Base-by-base conservation (phyloP, 164 flowering plant species). In the Santalum album region DNA sequence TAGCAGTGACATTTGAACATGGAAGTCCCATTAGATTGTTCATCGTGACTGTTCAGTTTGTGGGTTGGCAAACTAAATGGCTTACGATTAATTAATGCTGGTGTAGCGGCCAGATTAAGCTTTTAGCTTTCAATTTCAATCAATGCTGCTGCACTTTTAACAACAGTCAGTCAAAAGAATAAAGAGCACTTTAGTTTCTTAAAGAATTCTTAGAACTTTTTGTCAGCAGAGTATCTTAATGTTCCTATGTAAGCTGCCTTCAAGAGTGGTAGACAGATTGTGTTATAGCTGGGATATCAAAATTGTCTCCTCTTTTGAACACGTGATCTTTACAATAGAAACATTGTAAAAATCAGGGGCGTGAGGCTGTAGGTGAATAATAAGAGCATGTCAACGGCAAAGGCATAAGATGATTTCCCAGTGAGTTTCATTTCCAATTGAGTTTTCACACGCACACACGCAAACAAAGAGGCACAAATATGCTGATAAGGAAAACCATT, bases 111-210 rank as follows among this genome's bases (percentile, higher is more conserved):
- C 19, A 53, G 6, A 40, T 5, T 20, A 12, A 52, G 20, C 55
- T 21, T 66, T 66, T 67, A 46, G 52, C 64, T 58, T 68, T 59
- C 47, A 67, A 45, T 54, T 69, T 72, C 59, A 65, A 68, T 68
- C 67, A 72, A 60, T 68, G 39, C 52, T 58, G 11, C 51, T 40
- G 16, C 34, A 25, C 67, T 65, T 63, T 69, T 50, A 9, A 54
- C 55, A 56, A 44, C 67, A 62, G 40, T 29, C 26, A 61, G 67
- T 65, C 67, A 68, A 68, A 62, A 60, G 16, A 17, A 48, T 48
- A 42, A 42, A 16, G 9, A 29, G 34, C 6, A 29, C 67, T 56
- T 44, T 35, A 57, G 53, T 23, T 15, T 26, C 58, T 21, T 9
- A 2, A 36, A 1, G 15, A 5, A 16, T 27, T 36, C 38, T 25